Evolutionary conservation across 257 asterid genomes (phyloP), one percentile per base, ranked within the genome.

Genomic region (Mitragyna speciosa): DNA sequence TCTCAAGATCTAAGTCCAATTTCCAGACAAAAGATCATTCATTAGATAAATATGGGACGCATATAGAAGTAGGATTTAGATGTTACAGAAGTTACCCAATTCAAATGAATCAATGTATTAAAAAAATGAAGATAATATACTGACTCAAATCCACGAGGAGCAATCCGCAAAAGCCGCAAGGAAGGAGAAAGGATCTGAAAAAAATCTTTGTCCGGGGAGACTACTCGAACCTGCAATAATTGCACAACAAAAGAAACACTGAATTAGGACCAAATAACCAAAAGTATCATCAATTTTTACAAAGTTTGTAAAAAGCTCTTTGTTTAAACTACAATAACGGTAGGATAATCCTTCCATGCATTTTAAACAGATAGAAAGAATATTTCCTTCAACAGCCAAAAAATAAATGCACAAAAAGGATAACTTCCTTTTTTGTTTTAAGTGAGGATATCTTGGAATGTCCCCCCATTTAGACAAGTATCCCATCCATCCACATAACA

Each of bases 171-270:
- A 51, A 95, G 96, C 80, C 99, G 99, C 86, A 95, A 78, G 56
- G 99, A 95, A 82, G 99, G 99, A 81, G 97, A 93, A 5, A 95
- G 87, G 80, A 95, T 92, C 91, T 95, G 99, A 61, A 95, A 95
- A 84, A 95, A 96, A 84, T 96, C 99, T 87, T 91, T 96, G 89
- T 96, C 99, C 1, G 99, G 99, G 75, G 99, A 96, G 80, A 95
- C 99, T 80, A 95, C 97, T 83, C 99, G 93, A 47, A 95, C 99
- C 99, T 95, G 92, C 80, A 87, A 63, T 54, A 74, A 76, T 81
- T 36, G 59, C 72, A 84, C 80, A 39, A 76, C 54, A 84, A 76
- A 73, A 77, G 68, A 61, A 75, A 28, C 22, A 54, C 30, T 59
- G 45, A 10, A 66, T 43, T 24, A 70, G n/a, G 17, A 56, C 67